Base-by-base conservation (phyloP, 2,329 filamentous ascomycete genomes). In the Microdochium paspali region DNA sequence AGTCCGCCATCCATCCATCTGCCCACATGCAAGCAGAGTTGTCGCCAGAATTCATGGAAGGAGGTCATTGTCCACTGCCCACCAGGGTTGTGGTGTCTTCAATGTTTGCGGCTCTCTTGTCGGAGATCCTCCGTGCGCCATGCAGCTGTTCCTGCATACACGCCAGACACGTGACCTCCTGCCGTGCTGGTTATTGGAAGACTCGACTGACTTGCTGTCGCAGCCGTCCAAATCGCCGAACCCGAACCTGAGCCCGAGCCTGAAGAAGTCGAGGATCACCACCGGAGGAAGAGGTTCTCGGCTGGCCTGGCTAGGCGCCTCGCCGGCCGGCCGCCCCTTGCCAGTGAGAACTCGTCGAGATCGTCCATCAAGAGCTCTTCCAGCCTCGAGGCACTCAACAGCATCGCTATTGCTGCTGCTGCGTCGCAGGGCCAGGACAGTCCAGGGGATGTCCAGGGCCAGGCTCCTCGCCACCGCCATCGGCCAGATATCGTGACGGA, bases 161-260 rank as follows among this genome's bases (percentile, higher is more conserved):
- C n/a, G n/a, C n/a, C n/a, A n/a, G n/a, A n/a, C n/a, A n/a, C n/a
- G n/a, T n/a, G n/a, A n/a, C n/a, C n/a, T n/a, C n/a, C n/a, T n/a
- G n/a, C n/a, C n/a, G n/a, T n/a, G n/a, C n/a, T n/a, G n/a, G n/a
- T n/a, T n/a, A n/a, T n/a, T n/a, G n/a, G 44, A 47, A 49, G 24
- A 25, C 43, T 44, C 49, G 47, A 30, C 56, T 59, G 32, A 61
- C 53, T 48, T 20, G 15, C 31, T 24, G 44, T 43, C 28, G 40
- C 49, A 74, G 77, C 76, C 48, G 78, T 81, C 47, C 76, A 80
- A 57, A 81, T 81, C 50, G 72, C 76, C 44, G 77, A 80, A 54
- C 75, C 76, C 20, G 65, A 68, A 48, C 53, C 58, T 25, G 54
- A 63, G 12, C 52, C 60, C 35, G 15, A 44, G 42, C 23, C n/a